Base-by-base conservation (phyloP, 345 rosid genomes). In the Corymbia maculata region DNA sequence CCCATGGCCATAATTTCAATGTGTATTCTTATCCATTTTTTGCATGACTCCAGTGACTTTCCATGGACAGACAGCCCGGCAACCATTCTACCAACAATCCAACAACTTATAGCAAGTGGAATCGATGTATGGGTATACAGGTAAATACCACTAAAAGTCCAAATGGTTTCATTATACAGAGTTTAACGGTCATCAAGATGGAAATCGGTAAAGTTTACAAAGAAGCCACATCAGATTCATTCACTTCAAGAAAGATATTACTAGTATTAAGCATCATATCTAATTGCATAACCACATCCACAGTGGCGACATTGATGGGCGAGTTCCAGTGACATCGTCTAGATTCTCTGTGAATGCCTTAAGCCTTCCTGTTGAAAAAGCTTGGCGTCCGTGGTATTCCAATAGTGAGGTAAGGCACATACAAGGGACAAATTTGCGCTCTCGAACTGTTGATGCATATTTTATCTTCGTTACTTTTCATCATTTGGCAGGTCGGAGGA, bases 71-170 rank as follows among this genome's bases (percentile, higher is more conserved):
- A 91, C 90, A 79, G 85, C 86, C 91, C 93, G 53, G 9, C 55
- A 19, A 91, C 94, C 47, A 70, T 92, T 36, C 89, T 93, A 64
- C 95, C 95, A 21, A 86, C 87, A 11, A 90, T 94, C 64, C 80
- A 89, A 85, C 84, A 87, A 26, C 91, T 93, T 36, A 91, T 92
- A 59, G 90, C 86, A 6, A 91, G 89, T 47, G 93, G 91, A 9
- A 86, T 93, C 12, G 86, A 91, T 13, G 80, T 93, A 22, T 94
- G 94, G 95, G 66, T 93, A n/a, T 94, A 88, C 92, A 93, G 95
- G 95, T 92, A 44, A 86, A 47, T 28, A 55, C 44, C 53, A 11
- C 49, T 36, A 75, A 75, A 36, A 19, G 17, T 4, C 26, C 47
- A 36, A 0, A 36, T 17, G 45, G 7, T 75, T 75, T 75, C 26